phyloP scores from a whole-genome alignment of 192 early-diverging fungal species.

The Polychytrium aggregatum region DNA sequence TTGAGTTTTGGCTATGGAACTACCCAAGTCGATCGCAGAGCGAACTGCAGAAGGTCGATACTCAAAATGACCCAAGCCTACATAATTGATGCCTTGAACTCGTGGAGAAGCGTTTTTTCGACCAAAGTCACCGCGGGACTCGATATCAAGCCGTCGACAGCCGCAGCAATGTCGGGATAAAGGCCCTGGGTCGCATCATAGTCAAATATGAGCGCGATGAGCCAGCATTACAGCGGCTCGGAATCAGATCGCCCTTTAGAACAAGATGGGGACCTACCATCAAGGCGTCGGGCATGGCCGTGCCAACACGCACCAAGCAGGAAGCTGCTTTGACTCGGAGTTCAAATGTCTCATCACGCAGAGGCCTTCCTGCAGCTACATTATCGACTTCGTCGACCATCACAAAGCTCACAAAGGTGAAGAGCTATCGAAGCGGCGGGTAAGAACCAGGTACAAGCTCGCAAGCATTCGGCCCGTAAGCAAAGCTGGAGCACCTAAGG shows the following conservation, averaged over 20 bases:
- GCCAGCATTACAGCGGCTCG: not conserved
- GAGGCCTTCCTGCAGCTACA: not conserved
- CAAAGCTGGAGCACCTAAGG: too few species aligned
- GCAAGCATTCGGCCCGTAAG: too few species aligned
- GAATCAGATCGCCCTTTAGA: too few species aligned
- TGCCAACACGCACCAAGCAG: constrained; percentile 20
- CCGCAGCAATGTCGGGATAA: constrained; percentile 3
- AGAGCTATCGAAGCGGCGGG: constrained; percentile 19
- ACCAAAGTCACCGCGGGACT: not conserved
- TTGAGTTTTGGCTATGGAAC: too few species aligned
- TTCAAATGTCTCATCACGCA: constrained; percentile 16
- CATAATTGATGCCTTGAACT: constrained; percentile 21
- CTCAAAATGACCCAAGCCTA: too few species aligned
- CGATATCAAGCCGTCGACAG: constrained; percentile 5
- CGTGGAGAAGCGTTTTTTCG: constrained; percentile 14
- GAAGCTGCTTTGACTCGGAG: constrained; percentile 21
- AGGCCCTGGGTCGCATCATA: not conserved
- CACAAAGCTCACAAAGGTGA: constrained; percentile 17
- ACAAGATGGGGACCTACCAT: constrained; percentile 5
- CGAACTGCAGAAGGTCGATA: too few species aligned
- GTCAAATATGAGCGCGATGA: not conserved
- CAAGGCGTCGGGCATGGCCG: constrained; percentile 27
- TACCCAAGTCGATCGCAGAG: too few species aligned
- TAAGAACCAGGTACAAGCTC: too few species aligned
- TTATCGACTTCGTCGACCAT: constrained; percentile 15